phyloP scores from a whole-genome alignment of 352 stramenopile genomes.

The Halophytophthora polymorphica region DNA sequence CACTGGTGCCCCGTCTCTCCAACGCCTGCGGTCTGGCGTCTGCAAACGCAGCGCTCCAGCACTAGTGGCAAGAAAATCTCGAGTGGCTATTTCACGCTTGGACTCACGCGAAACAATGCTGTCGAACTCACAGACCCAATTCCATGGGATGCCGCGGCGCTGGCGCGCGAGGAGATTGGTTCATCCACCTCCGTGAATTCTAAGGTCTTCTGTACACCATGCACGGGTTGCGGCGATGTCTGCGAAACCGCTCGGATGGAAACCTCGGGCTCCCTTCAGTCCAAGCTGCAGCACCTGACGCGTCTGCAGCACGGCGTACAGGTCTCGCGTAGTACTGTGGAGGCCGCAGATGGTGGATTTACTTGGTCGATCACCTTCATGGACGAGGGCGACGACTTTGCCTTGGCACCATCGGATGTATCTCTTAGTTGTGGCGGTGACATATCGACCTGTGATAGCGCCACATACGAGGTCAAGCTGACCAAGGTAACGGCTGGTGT shows the following conservation, averaged over 20 bases:
- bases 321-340: slow-evolving; percentile 59
- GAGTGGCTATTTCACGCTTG: slow-evolving; percentile 54
- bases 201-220: slow-evolving; percentile 63
- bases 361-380: slow-evolving; percentile 91
- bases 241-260: slow-evolving; percentile 32
- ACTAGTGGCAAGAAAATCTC: slow-evolving; percentile 29
- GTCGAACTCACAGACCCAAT: slow-evolving; percentile 77
- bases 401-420: slow-evolving; percentile 30
- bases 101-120: slow-evolving; percentile 45
- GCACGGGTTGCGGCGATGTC: slow-evolving; percentile 30
- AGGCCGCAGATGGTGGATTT: slow-evolving; percentile 49
- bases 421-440: slow-evolving; percentile 14
- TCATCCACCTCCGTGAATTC: slow-evolving; percentile 33
- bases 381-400: slow-evolving; percentile 81
- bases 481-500: slow-evolving; percentile 71
- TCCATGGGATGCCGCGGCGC: slow-evolving; percentile 90
- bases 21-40: slow-evolving; percentile 54
- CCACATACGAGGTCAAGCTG: slow-evolving; percentile 40
- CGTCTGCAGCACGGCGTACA: slow-evolving; percentile 57
- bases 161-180: slow-evolving; percentile 75
- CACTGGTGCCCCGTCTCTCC: slow-evolving; percentile 60
- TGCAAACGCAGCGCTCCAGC: slow-evolving; percentile 31
- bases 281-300: slow-evolving; percentile 54
- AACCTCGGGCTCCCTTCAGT: slow-evolving; percentile 69
- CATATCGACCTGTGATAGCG: slow-evolving; percentile 17